Conservation (phyloP, 208 protist species). For the Leishmania arabica region DNA sequence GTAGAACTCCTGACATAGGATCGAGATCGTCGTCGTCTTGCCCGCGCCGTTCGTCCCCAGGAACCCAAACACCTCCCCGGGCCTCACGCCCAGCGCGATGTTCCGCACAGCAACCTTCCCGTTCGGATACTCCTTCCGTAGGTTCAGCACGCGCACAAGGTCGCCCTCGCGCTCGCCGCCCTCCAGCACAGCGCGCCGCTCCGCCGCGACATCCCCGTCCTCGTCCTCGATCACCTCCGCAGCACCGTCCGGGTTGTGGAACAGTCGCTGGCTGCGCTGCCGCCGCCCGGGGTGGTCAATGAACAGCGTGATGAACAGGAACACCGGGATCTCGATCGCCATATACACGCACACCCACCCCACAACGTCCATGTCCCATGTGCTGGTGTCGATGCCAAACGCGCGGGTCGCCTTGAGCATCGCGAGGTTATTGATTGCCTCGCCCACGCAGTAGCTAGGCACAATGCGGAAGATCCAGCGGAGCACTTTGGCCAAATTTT, state of each 20-base stretch:
- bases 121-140: conserved; percentile 71
- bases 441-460: conserved; percentile 51
- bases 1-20: conserved; percentile 73
- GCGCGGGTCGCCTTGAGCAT: conserved; percentile 6
- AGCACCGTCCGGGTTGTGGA: conserved; percentile 38
- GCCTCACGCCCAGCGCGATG: conserved; percentile 66
- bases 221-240: conserved; percentile 36
- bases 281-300: conserved; percentile 38
- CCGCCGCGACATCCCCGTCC: conserved; percentile 45
- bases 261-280: conserved; percentile 28
- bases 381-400: not conserved
- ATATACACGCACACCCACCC: conserved; percentile 48
- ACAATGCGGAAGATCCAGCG: conserved; percentile 47
- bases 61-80: conserved; percentile 84
- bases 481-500: conserved; percentile 17
- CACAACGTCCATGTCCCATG: conserved; percentile 27
- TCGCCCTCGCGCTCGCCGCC: conserved; percentile 18
- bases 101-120: conserved; percentile 73
- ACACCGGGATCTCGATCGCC: conserved; percentile 42
- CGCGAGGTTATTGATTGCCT: conserved; percentile 49
- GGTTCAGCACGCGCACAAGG: conserved; percentile 53
- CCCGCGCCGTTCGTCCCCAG: conserved; percentile 90
- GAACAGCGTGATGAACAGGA: conserved; percentile 34
- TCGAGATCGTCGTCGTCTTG: conserved; percentile 87
- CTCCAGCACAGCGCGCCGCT: conserved; percentile 30